Conservation (phyloP, 352 stramenopile species). For the Phytopythium litorale region DNA sequence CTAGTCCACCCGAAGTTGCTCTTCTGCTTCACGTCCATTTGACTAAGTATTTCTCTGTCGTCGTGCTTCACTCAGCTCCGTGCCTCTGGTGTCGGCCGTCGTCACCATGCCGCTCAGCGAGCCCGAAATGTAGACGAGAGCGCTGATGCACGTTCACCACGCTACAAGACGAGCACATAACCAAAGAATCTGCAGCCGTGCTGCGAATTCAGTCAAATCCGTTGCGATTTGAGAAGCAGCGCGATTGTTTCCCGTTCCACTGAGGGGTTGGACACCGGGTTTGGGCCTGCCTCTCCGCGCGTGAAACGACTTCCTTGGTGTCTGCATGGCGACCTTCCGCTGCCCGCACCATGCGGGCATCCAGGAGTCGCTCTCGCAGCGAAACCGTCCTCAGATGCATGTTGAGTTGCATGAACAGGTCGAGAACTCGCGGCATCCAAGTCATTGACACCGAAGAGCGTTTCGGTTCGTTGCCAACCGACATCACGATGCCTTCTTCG, state of each 20-base stretch:
- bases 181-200: background rate
- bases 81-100: conserved; percentile 74
- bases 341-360: background rate
- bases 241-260: background rate
- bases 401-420: background rate
- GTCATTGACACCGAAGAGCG: background rate
- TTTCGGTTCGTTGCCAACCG: background rate
- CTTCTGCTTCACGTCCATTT: background rate
- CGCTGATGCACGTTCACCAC: background rate
- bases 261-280: background rate
- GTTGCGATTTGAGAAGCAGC: background rate
- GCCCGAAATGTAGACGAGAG: conserved; percentile 29
- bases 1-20: background rate
- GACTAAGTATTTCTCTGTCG: background rate
- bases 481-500: background rate
- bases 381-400: background rate
- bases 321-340: background rate
- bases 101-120: conserved; percentile 85
- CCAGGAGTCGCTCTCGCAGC: background rate
- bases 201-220: background rate
- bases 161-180: background rate
- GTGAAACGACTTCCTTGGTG: background rate
- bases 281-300: background rate
- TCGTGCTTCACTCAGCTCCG: conserved; percentile 31
- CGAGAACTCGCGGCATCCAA: background rate